Percentiles rank a stretch among this genome's conserved stretches.
Evolutionary conservation across 2,329 filamentous ascomycete genomes (phyloP).

Genomic region (Pyrenophora tritici-repentis): DNA sequence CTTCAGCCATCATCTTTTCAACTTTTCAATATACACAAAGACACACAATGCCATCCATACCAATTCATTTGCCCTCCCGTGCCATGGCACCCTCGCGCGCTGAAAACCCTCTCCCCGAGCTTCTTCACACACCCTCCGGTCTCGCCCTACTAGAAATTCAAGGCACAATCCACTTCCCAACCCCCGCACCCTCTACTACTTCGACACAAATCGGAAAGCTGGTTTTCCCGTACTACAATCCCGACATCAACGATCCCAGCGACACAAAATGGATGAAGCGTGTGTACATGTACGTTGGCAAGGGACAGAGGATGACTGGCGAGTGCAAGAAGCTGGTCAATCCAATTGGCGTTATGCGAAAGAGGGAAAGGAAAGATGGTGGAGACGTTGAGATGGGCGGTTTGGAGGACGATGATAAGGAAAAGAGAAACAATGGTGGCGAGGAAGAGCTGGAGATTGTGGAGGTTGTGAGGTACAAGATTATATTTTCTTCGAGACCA

Average conservation of each 20-base stretch:
- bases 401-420: conserved; percentile 7
- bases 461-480: conserved; percentile 84
- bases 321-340: conserved; percentile 85
- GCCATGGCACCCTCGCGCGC: conserved; percentile 2
- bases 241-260: conserved; percentile 50
- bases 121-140: conserved; percentile 87
- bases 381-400: conserved; percentile 37
- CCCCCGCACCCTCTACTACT: conserved; percentile 51
- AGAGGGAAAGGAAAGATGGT: conserved; percentile 35
- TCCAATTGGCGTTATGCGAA: conserved; percentile 77
- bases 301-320: conserved; percentile 85
- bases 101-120: conserved; percentile 70
- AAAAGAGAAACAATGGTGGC: conserved; percentile 8
- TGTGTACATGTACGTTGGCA: conserved; percentile 85
- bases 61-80: conserved; percentile 25
- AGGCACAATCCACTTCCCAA: conserved; percentile 81
- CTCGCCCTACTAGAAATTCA: conserved; percentile 91
- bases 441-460: conserved; percentile 73
- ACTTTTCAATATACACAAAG: not conserved
- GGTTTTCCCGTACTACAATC: conserved; percentile 75
- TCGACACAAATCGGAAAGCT: conserved; percentile 70
- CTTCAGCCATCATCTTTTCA: not conserved
- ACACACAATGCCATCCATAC: conserved; percentile 38
- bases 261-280: conserved; percentile 84
- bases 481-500: conserved; percentile 81